phyloP scores from a whole-genome alignment of 305 asterid species.

The Stenogyne calaminthoides region DNA sequence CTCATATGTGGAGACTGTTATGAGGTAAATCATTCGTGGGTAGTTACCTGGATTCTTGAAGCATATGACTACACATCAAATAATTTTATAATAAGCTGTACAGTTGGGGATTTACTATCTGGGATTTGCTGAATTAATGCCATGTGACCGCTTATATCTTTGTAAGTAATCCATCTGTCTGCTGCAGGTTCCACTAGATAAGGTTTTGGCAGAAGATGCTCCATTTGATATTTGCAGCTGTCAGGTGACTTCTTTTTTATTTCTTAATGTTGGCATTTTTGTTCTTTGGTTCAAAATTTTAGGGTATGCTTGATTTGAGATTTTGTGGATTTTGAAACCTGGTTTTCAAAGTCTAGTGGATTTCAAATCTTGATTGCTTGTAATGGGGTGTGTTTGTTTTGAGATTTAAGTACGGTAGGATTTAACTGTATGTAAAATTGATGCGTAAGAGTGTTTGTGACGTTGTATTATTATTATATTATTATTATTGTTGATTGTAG shows the following conservation, averaged over 20 bases:
- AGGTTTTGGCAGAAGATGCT: constrained; percentile 81
- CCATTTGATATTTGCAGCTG: constrained; percentile 96
- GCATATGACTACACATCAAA: neutral
- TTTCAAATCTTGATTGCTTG: too few relatives aligned
- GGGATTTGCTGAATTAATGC: constrained; percentile 6
- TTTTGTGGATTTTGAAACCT: too few relatives aligned
- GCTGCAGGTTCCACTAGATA: constrained; percentile 71
- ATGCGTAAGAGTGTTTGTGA: too few relatives aligned
- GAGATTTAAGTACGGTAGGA: too few relatives aligned
- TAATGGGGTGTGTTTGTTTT: too few relatives aligned
- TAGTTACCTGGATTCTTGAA: neutral
- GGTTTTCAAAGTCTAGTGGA: too few relatives aligned
- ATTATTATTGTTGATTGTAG: too few relatives aligned
- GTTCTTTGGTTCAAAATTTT: constrained; percentile 1
- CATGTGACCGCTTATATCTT: neutral
- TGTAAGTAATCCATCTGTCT: constrained; percentile 25
- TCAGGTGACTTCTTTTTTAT: constrained; percentile 55
- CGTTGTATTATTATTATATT: too few relatives aligned
- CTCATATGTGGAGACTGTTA: constrained; percentile 95
- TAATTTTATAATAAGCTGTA: neutral
- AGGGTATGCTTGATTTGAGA: neutral
- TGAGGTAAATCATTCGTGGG: constrained; percentile 52
- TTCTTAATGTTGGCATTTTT: neutral
- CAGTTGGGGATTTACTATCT: neutral
- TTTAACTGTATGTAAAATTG: too few relatives aligned